Conservation (phyloP, 2,329 filamentous ascomycete genomes). For the Gremmenia infestans region DNA sequence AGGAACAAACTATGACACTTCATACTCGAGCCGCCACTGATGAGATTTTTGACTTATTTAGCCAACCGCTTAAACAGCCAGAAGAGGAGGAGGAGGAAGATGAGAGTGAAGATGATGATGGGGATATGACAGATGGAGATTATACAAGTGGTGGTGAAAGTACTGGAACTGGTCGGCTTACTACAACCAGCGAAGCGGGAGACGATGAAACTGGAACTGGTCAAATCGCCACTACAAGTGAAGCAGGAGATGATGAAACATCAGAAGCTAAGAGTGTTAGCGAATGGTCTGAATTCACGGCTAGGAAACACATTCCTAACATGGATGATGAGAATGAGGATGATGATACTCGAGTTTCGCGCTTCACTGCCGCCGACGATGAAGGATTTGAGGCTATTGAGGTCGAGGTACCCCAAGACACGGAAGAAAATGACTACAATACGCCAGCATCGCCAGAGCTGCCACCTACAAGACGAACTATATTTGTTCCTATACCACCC, state of each 20-base stretch:
- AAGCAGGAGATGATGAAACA: slow-evolving; percentile 58
- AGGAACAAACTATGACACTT: slow-evolving; percentile 96
- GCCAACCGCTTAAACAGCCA: slow-evolving; percentile 61
- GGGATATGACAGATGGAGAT: slow-evolving; percentile 59
- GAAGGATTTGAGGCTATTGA: slow-evolving; percentile 31
- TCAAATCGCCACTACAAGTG: slow-evolving; percentile 59
- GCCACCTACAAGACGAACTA: slow-evolving; percentile 42
- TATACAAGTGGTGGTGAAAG: slow-evolving; percentile 86
- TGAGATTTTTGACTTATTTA: slow-evolving; percentile 97
- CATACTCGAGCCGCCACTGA: slow-evolving; percentile 93
- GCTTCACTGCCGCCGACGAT: slow-evolving; percentile 36
- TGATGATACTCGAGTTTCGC: slow-evolving; percentile 37
- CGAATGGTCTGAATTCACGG: slow-evolving; percentile 86
- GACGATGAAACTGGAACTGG: slow-evolving; percentile 64
- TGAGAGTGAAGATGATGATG: slow-evolving; percentile 58
- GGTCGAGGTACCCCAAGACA: slow-evolving; percentile 31
- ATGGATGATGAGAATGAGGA: slow-evolving; percentile 31
- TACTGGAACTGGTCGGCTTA: slow-evolving; percentile 69
- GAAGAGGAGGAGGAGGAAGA: slow-evolving; percentile 39
- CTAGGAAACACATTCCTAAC: slow-evolving; percentile 63
- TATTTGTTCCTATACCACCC: slow-evolving; percentile 75
- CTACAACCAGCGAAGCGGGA: slow-evolving; percentile 59
- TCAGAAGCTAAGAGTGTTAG: slow-evolving; percentile 61
- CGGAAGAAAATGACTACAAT: slow-evolving; percentile 37
- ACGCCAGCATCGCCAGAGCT: slow-evolving; percentile 41